Base-by-base conservation (phyloP, 2,329 filamentous ascomycete genomes). In the Penicillium sp. region DNA sequence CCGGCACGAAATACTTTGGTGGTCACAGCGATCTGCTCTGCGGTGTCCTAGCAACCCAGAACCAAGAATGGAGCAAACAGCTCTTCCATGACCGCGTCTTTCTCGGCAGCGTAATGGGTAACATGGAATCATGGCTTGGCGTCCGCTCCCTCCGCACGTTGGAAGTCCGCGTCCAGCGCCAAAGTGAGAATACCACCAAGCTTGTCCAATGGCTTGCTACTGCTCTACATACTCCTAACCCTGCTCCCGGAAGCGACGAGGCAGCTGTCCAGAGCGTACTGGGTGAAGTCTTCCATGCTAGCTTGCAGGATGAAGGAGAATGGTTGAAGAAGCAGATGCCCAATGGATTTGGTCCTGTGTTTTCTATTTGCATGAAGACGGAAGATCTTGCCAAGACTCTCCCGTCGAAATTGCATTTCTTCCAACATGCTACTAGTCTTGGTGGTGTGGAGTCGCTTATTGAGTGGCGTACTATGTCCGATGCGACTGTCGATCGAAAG, bases 381-480 rank as follows among this genome's bases (percentile, higher is more conserved):
- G 79, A 82, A 57, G 76, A 79, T 1, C 69, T 82, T 49, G 92
- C 94, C 3, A 83, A 81, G 61, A 73, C 78, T 27, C 75, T 99
- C 60, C 94, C 94, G 3, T 89, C 87, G 67, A 89, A 89, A 73
- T 75, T 97, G 70, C 71, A 80, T 2, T 81, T 96, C 43, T 97
- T 97, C 78, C 90, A 96, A 66, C 94, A 99, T 74, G 94, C 94
- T 6, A 99, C 94, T 2, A 95, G 90, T 72, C 75, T 97, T 26
- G 94, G 94, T 2, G 93, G 94, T 4, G 91, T 97, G 9, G 94
- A 97, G 82, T 94, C 90, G 68, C 75, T 97, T 78, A 92, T 99
- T 65, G 94, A 99, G 82, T 99, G 94, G 94, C 82, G 94, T 56
- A 85, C 89, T 46, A 94, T 99, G 90, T 88, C 86, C 56, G 94